Conservation (phyloP, 306 rosid species). For the Abrus pulchellus region DNA sequence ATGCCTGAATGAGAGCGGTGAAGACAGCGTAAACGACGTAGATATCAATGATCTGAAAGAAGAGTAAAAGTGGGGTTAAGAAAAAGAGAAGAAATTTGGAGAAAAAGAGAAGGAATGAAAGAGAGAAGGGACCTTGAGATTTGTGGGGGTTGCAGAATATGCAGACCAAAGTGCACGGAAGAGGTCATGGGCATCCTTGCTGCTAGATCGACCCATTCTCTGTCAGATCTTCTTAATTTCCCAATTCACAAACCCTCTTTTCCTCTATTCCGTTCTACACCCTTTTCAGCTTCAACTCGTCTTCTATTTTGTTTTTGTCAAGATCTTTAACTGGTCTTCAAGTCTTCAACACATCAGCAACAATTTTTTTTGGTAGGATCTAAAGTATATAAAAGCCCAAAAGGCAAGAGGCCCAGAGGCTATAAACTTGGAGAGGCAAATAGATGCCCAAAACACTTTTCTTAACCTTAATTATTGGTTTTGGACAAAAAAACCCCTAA, state of each 20-base stretch:
- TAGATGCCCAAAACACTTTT: too few relatives aligned
- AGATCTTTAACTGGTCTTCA: too few relatives aligned
- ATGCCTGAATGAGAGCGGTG: conserved; percentile 90
- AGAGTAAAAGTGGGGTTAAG: conserved; percentile 37
- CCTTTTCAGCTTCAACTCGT: too few relatives aligned
- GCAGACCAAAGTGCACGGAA: conserved; percentile 79
- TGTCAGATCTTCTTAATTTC: background rate
- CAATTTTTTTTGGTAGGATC: too few relatives aligned
- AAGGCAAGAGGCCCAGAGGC: too few relatives aligned
- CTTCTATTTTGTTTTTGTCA: too few relatives aligned
- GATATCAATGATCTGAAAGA: conserved; percentile 82
- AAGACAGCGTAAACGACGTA: conserved; percentile 74
- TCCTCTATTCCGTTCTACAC: too few relatives aligned
- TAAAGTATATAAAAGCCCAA: too few relatives aligned
- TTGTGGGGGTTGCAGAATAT: conserved; percentile 78
- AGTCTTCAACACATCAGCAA: too few relatives aligned
- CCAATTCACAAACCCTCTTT: background rate
- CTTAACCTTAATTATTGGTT: too few relatives aligned
- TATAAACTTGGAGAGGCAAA: too few relatives aligned
- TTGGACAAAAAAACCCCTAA: too few relatives aligned
- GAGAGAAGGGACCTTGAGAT: conserved; percentile 67
- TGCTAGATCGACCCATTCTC: conserved; percentile 59
- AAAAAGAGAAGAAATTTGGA: conserved; percentile 2
- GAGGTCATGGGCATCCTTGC: conserved; percentile 75
- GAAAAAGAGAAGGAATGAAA: conserved; percentile 38